Evolutionary conservation across 2,329 filamentous ascomycete species (phyloP).

Genomic region (Fusarium proliferatum): DNA sequence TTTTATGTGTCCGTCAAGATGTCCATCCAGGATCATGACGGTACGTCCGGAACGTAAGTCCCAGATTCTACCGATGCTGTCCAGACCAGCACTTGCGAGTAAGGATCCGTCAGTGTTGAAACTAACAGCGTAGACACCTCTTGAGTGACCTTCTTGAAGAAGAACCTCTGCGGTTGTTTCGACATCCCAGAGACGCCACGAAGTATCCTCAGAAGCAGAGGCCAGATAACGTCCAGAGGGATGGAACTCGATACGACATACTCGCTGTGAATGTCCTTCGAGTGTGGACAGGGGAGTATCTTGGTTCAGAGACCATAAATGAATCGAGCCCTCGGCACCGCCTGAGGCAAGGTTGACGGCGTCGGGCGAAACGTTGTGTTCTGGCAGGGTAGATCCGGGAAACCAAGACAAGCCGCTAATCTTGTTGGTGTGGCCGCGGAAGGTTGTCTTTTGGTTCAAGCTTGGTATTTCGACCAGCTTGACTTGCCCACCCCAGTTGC

Average conservation of each 20-base stretch:
- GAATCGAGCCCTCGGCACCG: conserved; percentile 86
- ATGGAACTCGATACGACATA: conserved; percentile 94
- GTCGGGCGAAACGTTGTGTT: conserved; percentile 75
- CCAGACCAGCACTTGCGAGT: conserved; percentile 89
- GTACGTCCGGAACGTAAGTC: conserved; percentile 92
- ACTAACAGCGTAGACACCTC: conserved; percentile 88
- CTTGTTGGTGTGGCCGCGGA: conserved; percentile 88
- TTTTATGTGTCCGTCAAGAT: conserved; percentile 83
- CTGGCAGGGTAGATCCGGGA: conserved; percentile 80
- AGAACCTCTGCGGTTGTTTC: conserved; percentile 85
- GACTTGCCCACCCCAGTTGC: conserved; percentile 92
- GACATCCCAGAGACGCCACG: conserved; percentile 96
- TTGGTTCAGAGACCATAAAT: conserved; percentile 89
- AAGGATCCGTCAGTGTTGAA: conserved; percentile 94
- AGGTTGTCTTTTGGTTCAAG: conserved; percentile 77
- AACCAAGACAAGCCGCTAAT: conserved; percentile 93
- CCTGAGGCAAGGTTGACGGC: conserved; percentile 89
- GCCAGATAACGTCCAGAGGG: conserved; percentile 90
- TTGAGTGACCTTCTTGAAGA: conserved; percentile 92
- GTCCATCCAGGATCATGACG: conserved; percentile 93
- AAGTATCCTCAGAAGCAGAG: conserved; percentile 94
- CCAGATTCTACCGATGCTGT: conserved; percentile 96
- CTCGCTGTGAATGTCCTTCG: conserved; percentile 84
- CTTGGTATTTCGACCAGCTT: conserved; percentile 87
- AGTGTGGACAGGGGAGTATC: conserved; percentile 87